A percentile compares a stretch with the other conserved stretches of the same genome.
phyloP scores from a whole-genome alignment of 495 filamentous ascomycete species.

The Aspergillus diversus region DNA sequence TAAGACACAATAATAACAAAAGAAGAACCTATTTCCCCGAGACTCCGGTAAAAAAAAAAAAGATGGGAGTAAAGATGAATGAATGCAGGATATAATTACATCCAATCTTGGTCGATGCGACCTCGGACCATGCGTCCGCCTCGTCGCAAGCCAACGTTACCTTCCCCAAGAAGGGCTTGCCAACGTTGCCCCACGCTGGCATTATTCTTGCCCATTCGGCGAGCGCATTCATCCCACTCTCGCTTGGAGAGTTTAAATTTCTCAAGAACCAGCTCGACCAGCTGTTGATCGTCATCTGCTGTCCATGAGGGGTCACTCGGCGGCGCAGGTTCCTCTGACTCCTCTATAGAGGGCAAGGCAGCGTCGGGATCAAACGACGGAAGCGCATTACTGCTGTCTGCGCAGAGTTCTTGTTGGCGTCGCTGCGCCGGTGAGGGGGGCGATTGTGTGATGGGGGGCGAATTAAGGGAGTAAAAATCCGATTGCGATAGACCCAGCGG shows the following conservation, averaged over 20 bases:
- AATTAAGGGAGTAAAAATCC: conserved; percentile 64
- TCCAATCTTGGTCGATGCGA: conserved; percentile 52
- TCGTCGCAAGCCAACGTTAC: conserved; percentile 54
- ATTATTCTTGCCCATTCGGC: conserved; percentile 64
- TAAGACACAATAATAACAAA: not conserved
- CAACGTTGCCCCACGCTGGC: conserved; percentile 69
- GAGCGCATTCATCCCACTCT: conserved; percentile 81
- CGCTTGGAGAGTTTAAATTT: conserved; percentile 72
- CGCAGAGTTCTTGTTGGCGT: conserved; percentile 18
- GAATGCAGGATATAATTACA: conserved; percentile 3
- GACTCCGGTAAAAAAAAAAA: conserved; percentile 10
- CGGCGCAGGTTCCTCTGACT: conserved; percentile 28
- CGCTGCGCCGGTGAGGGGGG: conserved; percentile 38
- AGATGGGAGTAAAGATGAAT: conserved; percentile 9
- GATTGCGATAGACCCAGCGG: conserved; percentile 67
- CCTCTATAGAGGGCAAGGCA: conserved; percentile 47
- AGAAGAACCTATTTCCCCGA: conserved; percentile 16
- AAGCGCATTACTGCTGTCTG: conserved; percentile 14
- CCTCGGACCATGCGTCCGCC: conserved; percentile 52
- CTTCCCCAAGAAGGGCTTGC: conserved; percentile 66
- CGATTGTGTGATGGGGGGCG: conserved; percentile 45
- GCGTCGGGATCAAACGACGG: conserved; percentile 36
- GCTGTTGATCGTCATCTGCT: conserved; percentile 67
- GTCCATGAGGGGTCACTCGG: conserved; percentile 59
- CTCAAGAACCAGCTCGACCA: conserved; percentile 74